Conservation (phyloP, 768 basidiomycete genomes). For the Pilatotrama ljubarskyi region DNA sequence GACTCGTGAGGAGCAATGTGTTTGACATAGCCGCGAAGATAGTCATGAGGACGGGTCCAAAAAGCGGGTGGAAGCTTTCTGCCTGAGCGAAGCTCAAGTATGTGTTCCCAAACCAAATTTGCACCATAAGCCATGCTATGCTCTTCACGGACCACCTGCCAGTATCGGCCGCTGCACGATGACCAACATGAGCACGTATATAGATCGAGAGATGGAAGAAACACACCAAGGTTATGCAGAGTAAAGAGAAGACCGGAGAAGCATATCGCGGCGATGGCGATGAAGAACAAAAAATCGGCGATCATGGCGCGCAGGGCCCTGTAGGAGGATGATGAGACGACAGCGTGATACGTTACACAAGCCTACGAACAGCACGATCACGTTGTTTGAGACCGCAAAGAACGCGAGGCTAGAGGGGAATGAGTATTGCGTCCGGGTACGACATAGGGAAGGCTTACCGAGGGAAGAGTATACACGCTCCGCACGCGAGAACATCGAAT, state of each 20-base stretch:
- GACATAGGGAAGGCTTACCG: slow-evolving; percentile 43
- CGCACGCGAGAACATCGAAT: slow-evolving; percentile 84
- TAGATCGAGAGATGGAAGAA: neutral
- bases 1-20: slow-evolving; percentile 79
- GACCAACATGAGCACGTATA: neutral
- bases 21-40: slow-evolving; percentile 77
- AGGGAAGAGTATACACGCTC: slow-evolving; percentile 84
- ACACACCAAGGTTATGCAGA: slow-evolving; percentile 49
- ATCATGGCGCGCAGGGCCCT: slow-evolving; percentile 86
- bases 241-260: slow-evolving; percentile 76
- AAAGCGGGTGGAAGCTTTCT: slow-evolving; percentile 50
- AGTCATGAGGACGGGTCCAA: slow-evolving; percentile 80
- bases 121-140: slow-evolving; percentile 83
- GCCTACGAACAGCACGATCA: slow-evolving; percentile 67
- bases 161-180: slow-evolving; percentile 33
- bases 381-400: slow-evolving; percentile 76
- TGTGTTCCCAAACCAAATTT: slow-evolving; percentile 85
- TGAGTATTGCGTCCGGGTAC: neutral
- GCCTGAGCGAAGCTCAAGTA: slow-evolving; percentile 52
- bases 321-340: slow-evolving; percentile 7
- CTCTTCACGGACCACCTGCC: slow-evolving; percentile 42
- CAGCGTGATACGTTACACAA: neutral
- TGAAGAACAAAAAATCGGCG: slow-evolving; percentile 76
- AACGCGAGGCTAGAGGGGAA: slow-evolving; percentile 62
- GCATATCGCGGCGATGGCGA: slow-evolving; percentile 72